A percentile compares a stretch with the other conserved stretches of the same genome.
Evolutionary conservation across 1,284 basidiomycete genomes (phyloP).

Genomic region (Vanrija humicola): DNA sequence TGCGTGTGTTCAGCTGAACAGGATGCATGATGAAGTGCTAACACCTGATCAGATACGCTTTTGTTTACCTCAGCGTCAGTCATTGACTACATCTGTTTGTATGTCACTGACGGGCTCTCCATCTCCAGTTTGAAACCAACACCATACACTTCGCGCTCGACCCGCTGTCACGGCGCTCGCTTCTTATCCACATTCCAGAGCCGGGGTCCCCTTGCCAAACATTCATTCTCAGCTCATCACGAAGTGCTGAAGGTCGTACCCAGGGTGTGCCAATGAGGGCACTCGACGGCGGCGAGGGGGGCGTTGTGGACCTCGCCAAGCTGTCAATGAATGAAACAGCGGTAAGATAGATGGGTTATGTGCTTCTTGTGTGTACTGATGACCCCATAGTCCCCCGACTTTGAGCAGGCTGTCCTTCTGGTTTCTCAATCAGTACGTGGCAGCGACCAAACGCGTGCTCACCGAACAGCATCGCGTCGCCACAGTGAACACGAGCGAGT

Average conservation of each 20-base stretch:
- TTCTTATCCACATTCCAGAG: slow-evolving; percentile 55
- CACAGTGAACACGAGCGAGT: slow-evolving; percentile 19
- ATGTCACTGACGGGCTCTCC: background rate
- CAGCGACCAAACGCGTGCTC: slow-evolving; percentile 1
- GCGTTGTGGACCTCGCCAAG: slow-evolving; percentile 17
- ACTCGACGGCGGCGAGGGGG: slow-evolving; percentile 36
- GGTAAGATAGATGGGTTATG: no score
- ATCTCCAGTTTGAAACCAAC: slow-evolving; percentile 47
- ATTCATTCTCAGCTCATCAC: slow-evolving; percentile 31
- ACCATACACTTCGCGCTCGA: slow-evolving; percentile 77
- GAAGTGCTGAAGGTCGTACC: slow-evolving; percentile 18
- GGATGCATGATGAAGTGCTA: background rate
- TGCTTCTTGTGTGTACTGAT: no score
- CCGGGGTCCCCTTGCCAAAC: background rate
- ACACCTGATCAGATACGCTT: slow-evolving; percentile 62
- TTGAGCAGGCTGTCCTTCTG: no score
- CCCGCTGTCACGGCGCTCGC: slow-evolving; percentile 83
- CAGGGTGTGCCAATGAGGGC: slow-evolving; percentile 24
- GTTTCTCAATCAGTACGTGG: no score
- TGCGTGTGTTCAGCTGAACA: slow-evolving; percentile 53
- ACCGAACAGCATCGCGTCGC: slow-evolving; percentile 15
- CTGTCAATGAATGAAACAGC: no score
- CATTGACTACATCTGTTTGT: no score
- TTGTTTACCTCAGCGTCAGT: slow-evolving; percentile 70
- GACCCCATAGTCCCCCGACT: no score